A percentile compares a stretch with the other conserved stretches of the same genome.
phyloP scores from a whole-genome alignment of 2,329 filamentous ascomycete species.

The Colletotrichum eremochloae region DNA sequence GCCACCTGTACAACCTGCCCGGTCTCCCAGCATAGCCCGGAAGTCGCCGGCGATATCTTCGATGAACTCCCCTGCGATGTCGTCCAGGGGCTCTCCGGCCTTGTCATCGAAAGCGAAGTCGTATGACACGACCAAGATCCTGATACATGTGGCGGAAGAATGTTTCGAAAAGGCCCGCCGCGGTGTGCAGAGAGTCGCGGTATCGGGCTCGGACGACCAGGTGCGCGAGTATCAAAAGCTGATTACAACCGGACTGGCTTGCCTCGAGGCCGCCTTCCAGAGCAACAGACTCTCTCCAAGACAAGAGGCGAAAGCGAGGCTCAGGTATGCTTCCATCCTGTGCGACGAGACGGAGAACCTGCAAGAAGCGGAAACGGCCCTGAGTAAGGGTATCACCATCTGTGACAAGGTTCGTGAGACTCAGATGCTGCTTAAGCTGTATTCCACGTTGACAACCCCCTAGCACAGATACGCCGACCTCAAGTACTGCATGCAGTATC shows the following conservation, averaged over 20 bases:
- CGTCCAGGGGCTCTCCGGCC: conserved; percentile 53
- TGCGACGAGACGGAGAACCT: conserved; percentile 83
- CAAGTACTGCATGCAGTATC: conserved; percentile 83
- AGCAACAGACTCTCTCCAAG: conserved; percentile 72
- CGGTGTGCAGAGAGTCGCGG: conserved; percentile 63
- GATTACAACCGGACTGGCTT: conserved; percentile 79
- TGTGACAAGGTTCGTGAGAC: conserved; percentile 71
- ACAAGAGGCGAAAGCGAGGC: conserved; percentile 75
- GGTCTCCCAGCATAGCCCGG: conserved; percentile 57
- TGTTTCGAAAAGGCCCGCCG: conserved; percentile 77
- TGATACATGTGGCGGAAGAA: conserved; percentile 81
- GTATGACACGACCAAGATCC: conserved; percentile 68
- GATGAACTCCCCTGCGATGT: conserved; percentile 43
- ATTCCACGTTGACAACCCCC: conserved; percentile 39
- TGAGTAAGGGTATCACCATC: conserved; percentile 78
- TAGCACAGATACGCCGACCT: conserved; percentile 73
- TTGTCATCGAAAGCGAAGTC: conserved; percentile 57
- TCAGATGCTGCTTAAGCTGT: background rate
- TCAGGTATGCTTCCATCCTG: conserved; percentile 79
- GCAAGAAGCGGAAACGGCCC: conserved; percentile 77
- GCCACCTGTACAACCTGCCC: conserved; percentile 52
- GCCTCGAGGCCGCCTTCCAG: conserved; percentile 77
- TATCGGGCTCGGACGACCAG: conserved; percentile 62
- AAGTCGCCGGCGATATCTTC: conserved; percentile 50
- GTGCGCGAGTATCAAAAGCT: conserved; percentile 78